Conservation (phyloP, 1,139 yeast genomes). For the Lodderomyces beijingensis region DNA sequence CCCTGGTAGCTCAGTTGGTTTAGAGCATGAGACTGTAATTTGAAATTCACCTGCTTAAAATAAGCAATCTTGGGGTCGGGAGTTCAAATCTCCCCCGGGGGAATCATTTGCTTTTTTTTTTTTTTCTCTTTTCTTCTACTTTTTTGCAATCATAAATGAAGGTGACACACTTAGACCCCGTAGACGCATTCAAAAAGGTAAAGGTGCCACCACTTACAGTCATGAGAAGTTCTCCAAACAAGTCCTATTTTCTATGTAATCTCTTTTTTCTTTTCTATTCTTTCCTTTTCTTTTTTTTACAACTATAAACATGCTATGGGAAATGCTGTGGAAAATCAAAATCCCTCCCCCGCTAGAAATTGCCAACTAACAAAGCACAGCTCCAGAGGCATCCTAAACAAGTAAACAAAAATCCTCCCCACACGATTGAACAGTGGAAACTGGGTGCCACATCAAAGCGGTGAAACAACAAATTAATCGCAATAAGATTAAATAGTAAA, state of each 20-base stretch:
- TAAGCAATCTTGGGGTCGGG: conserved; percentile 73
- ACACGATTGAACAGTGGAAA: conserved; percentile 24
- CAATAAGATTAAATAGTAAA: conserved; percentile 29
- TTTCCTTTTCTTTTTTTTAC: background rate
- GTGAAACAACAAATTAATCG: conserved; percentile 28
- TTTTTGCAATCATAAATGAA: conserved; percentile 1
- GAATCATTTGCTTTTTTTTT: conserved; percentile 40
- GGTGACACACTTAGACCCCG: too few species aligned
- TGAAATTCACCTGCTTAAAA: conserved; percentile 26
- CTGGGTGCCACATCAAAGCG: conserved; percentile 25
- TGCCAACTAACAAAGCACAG: conserved; percentile 8
- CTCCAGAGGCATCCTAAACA: conserved; percentile 23
- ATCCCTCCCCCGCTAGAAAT: conserved; percentile 3
- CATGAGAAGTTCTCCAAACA: too few species aligned
- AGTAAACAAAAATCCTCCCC: conserved; percentile 29
- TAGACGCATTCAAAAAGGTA: too few species aligned
- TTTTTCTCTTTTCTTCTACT: conserved; percentile 1
- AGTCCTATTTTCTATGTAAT: too few species aligned
- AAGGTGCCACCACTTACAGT: too few species aligned
- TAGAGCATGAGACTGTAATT: conserved; percentile 80
- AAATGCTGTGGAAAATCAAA: too few species aligned
- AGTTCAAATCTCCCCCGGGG: conserved; percentile 85
- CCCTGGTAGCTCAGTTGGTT: conserved; percentile 77
- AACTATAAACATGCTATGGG: background rate
- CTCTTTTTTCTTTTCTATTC: background rate